Conservation (phyloP, 306 rosid genomes). For the Pueraria montana region DNA sequence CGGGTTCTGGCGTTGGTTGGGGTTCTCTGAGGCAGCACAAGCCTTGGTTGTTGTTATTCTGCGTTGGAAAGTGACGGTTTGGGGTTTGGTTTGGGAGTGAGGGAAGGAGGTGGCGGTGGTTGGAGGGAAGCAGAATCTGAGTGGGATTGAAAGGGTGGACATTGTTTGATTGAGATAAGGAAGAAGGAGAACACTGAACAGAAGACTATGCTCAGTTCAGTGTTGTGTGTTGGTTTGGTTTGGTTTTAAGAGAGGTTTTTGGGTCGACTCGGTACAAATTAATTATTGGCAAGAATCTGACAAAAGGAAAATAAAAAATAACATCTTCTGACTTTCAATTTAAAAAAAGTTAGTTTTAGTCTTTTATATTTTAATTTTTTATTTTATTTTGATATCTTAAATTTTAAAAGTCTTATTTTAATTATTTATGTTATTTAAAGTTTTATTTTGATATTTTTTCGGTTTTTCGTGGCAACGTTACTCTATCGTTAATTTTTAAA, state of each 20-base stretch:
- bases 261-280: constrained; percentile 55
- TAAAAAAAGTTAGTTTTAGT: too few relatives aligned
- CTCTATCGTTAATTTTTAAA: too few relatives aligned
- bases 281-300: background rate
- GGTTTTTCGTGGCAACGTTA: too few relatives aligned
- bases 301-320: background rate
- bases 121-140: constrained; percentile 52
- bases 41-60: constrained; percentile 47
- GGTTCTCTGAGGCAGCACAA: constrained; percentile 79
- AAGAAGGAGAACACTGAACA: background rate
- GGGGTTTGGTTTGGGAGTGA: constrained; percentile 54
- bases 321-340: background rate
- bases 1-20: constrained; percentile 51
- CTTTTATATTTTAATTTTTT: too few relatives aligned
- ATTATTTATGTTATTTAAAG: too few relatives aligned
- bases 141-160: constrained; percentile 61
- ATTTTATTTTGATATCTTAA: too few relatives aligned
- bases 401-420: too few relatives aligned
- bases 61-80: constrained; percentile 58
- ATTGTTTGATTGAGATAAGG: constrained; percentile 52
- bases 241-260: constrained; percentile 64
- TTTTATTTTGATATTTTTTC: too few relatives aligned
- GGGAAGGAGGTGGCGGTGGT: constrained; percentile 43
- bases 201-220: background rate
- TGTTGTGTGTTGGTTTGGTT: background rate